Evolutionary conservation across 345 rosid species (phyloP).

Genomic region (Gossypium sturtianum): DNA sequence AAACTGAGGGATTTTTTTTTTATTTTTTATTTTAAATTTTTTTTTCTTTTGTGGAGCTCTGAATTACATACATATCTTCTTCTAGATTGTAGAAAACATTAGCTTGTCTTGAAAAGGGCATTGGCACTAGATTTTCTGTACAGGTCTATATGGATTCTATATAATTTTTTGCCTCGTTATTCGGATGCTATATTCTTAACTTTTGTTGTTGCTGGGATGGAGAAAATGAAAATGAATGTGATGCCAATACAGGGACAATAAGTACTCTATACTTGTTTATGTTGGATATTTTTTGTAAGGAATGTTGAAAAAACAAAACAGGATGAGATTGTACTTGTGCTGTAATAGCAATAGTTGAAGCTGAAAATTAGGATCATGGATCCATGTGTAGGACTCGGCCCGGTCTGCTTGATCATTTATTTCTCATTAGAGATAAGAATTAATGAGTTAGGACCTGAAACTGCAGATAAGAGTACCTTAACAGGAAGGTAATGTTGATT

Average conservation of each 20-base stretch:
- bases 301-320: too few relatives aligned
- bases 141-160: constrained; percentile 23
- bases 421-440: background rate
- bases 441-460: background rate
- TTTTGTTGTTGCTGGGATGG: background rate
- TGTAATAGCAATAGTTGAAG: background rate
- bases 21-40: background rate
- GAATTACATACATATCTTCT: background rate
- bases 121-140: constrained; percentile 26
- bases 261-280: background rate
- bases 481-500: background rate
- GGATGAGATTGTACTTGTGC: background rate
- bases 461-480: background rate
- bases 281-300: background rate
- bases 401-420: background rate
- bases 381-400: background rate
- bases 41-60: background rate
- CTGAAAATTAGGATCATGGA: background rate
- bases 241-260: background rate
- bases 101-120: constrained; percentile 18
- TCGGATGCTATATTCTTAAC: background rate
- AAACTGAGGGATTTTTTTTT: background rate
- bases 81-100: constrained; percentile 20
- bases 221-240: background rate
- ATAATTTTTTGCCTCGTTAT: background rate